phyloP scores from a whole-genome alignment of 2,329 filamentous ascomycete species.

The Aspergillus unguis region DNA sequence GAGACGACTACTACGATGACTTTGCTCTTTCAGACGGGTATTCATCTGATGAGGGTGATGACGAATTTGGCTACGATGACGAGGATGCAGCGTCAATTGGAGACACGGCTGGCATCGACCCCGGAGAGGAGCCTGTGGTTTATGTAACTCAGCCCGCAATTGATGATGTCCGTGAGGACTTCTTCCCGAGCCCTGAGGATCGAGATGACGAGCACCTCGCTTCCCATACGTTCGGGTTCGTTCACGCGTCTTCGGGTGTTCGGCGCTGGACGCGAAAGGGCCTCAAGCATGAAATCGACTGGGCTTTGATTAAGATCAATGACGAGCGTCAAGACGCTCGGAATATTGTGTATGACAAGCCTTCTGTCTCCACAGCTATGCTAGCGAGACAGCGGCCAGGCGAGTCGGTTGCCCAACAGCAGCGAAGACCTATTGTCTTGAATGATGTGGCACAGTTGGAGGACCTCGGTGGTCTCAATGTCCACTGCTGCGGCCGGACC shows the following conservation, averaged over 20 bases:
- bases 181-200: slow-evolving; percentile 75
- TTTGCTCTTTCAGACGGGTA: slow-evolving; percentile 46
- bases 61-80: slow-evolving; percentile 54
- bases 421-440: slow-evolving; percentile 47
- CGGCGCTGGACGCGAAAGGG: slow-evolving; percentile 68
- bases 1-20: slow-evolving; percentile 43
- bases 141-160: slow-evolving; percentile 88
- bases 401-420: slow-evolving; percentile 49
- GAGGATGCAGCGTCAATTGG: slow-evolving; percentile 58
- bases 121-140: slow-evolving; percentile 71
- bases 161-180: slow-evolving; percentile 78
- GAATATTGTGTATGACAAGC: slow-evolving; percentile 59
- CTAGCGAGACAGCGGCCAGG: slow-evolving; percentile 43
- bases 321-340: slow-evolving; percentile 66
- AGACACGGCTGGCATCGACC: slow-evolving; percentile 74
- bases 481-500: slow-evolving; percentile 86
- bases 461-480: slow-evolving; percentile 67
- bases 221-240: slow-evolving; percentile 73
- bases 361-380: slow-evolving; percentile 10
- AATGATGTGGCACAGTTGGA: slow-evolving; percentile 53
- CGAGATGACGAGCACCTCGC: slow-evolving; percentile 77
- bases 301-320: slow-evolving; percentile 82
- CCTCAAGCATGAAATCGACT: slow-evolving; percentile 87
- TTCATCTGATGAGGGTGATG: slow-evolving; percentile 53
- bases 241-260: slow-evolving; percentile 88